These are phyloP conservation scores for Colletotrichum tropicicola DNA, from an alignment of 2,329 filamentous ascomycete species.

Conservation along the genomic window DNA sequence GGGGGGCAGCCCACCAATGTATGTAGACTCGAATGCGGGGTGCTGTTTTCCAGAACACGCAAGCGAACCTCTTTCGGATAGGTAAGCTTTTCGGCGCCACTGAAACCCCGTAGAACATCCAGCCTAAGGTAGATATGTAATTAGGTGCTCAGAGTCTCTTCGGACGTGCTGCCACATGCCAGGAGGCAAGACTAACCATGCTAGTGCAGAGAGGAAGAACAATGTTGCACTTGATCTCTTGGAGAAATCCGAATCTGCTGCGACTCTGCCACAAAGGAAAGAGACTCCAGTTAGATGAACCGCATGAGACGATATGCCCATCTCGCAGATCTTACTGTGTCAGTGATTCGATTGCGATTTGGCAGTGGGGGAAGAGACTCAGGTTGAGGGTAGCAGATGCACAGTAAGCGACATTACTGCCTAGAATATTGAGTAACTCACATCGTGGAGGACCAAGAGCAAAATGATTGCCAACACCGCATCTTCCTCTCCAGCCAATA, in stretches of 20 bases:
- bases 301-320: constrained; percentile 37
- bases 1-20: constrained; percentile 38
- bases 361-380: too few relatives aligned
- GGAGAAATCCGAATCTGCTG: constrained; percentile 17
- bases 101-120: constrained; percentile 39
- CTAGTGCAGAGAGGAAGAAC: constrained; percentile 36
- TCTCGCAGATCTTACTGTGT: constrained; percentile 36
- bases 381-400: too few relatives aligned
- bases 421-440: background rate
- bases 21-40: constrained; percentile 33
- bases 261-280: constrained; percentile 37
- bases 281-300: constrained; percentile 38
- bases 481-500: constrained; percentile 33
- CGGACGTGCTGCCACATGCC: background rate
- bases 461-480: constrained; percentile 36
- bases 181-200: constrained; percentile 32
- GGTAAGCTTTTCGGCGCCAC: constrained; percentile 40
- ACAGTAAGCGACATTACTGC: too few relatives aligned
- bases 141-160: too few relatives aligned
- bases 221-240: constrained; percentile 31
- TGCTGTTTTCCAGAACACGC: constrained; percentile 35
- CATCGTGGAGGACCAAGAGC: constrained; percentile 38
- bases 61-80: constrained; percentile 35
- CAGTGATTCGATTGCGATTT: background rate
- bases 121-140: constrained; percentile 30